Base-by-base conservation (phyloP, 257 asterid genomes). In the Nemophila menziesii region DNA sequence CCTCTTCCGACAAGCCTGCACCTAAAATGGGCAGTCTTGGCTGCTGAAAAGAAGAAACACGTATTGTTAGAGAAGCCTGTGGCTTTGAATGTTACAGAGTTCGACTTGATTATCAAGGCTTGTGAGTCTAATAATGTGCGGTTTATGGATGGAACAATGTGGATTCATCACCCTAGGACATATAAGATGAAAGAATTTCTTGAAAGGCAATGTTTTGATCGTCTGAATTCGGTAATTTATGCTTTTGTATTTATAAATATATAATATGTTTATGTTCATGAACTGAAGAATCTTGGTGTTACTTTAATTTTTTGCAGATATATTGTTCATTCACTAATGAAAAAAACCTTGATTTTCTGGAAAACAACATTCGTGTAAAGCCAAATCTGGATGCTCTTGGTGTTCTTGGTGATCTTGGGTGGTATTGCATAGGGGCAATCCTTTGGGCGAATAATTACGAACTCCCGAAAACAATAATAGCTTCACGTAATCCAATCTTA, bases 311-410 rank as follows among this genome's bases (percentile, higher is more conserved):
- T 29, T 9, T 11, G 7, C 79, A 80, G 93, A 68, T 71, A 5
- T 74, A 77, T 13, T 48, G 73, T 72, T 46, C 63, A 20, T 67
- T 77, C 22, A 51, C 79, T 21, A 74, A 59, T 15, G 57, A 58
- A 6, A 77, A 56, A 12, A 46, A 43, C 4, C 17, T 58, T 0
- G 67, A 64, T 14, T 82, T 78, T 51, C 64, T 72, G 0, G 59
- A 78, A 48, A 73, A 67, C 13, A 71, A 81, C 66, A 78, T 85
- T 20, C 79, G 96, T 2, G 80, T 78, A 18, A 69, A 75, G 48
- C 71, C 85, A 0, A 79, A 75, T 49, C 92, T 85, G n/a, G 92
- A 85, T 51, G 73, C 89, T 13, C 89, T 73, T 0, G 96, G 92
- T 27, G 92, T 80, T 16, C 78, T 85, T 0, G 92, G 93, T 2